A percentile compares a stretch with the other conserved stretches of the same genome.
phyloP scores from a whole-genome alignment of 768 basidiomycete genomes.

The Agrocybe chaxingu region DNA sequence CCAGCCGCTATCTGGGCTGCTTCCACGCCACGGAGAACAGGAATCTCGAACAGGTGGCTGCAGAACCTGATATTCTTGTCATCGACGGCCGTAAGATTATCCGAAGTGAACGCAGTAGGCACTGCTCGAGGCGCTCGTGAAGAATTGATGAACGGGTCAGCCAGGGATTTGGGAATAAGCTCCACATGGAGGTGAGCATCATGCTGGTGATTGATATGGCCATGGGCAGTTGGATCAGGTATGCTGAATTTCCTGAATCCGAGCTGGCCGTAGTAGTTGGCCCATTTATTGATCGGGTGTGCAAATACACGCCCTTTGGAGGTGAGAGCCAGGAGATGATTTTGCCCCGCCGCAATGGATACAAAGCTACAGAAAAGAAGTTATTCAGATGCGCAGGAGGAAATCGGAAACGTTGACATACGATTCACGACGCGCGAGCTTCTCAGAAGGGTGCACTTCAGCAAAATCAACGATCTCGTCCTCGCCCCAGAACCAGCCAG shows the following conservation, averaged over 20 bases:
- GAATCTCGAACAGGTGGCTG: conserved; percentile 72
- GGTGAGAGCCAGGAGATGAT: conserved; percentile 71
- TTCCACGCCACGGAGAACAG: conserved; percentile 59
- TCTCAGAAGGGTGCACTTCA: conserved; percentile 57
- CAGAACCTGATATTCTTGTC: conserved; percentile 59
- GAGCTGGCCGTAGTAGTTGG: conserved; percentile 82
- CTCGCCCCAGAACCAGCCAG: conserved; percentile 56
- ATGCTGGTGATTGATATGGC: conserved; percentile 13
- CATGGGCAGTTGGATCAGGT: conserved; percentile 25
- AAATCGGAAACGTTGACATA: conserved; percentile 25
- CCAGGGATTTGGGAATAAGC: conserved; percentile 53
- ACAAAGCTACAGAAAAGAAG: conserved; percentile 47
- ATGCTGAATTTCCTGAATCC: conserved; percentile 69
- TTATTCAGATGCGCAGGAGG: not conserved
- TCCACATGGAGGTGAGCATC: conserved; percentile 43
- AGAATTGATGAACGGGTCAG: conserved; percentile 46
- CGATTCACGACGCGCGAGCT: conserved; percentile 66
- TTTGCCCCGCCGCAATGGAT: conserved; percentile 68
- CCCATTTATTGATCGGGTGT: conserved; percentile 69
- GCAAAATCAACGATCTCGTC: conserved; percentile 50
- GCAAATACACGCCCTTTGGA: conserved; percentile 75
- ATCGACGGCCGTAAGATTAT: conserved; percentile 29
- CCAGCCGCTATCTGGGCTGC: conserved; percentile 74
- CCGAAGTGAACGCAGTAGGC: conserved; percentile 23
- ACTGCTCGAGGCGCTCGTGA: conserved; percentile 36